A percentile compares a stretch with the other conserved stretches of the same genome.
Evolutionary conservation across 495 filamentous ascomycete genomes (phyloP).

Genomic region (Bacidia rubella): DNA sequence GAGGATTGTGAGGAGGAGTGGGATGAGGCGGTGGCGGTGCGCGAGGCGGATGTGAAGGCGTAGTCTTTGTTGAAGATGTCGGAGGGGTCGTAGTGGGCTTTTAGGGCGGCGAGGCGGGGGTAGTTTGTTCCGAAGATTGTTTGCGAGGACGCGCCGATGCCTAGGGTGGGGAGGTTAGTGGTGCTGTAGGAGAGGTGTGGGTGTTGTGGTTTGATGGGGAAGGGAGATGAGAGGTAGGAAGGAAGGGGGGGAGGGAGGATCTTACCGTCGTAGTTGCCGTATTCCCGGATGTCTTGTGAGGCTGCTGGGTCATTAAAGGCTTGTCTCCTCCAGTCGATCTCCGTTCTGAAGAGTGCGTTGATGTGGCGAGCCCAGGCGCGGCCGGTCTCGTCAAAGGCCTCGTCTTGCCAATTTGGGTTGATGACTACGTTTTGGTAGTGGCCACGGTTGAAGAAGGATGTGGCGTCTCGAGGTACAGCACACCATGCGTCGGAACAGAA

Average conservation of each 20-base stretch:
- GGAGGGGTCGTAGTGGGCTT: conserved; percentile 38
- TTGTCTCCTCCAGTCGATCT: conserved; percentile 10
- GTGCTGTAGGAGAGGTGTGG: not conserved
- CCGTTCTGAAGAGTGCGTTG: conserved; percentile 6
- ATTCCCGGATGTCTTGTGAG: conserved; percentile 6
- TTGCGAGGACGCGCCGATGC: not conserved
- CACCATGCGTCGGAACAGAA: conserved; percentile 8
- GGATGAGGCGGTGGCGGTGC: not conserved
- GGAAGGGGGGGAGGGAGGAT: not conserved
- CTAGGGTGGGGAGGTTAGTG: too few relatives aligned
- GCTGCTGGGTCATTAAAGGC: not conserved
- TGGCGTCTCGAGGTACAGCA: conserved; percentile 12
- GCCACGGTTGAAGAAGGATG: conserved; percentile 22
- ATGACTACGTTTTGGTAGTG: conserved; percentile 13
- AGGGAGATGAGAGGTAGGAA: not conserved
- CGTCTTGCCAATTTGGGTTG: conserved; percentile 11
- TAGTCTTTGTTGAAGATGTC: conserved; percentile 29
- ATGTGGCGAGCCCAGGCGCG: conserved; percentile 18
- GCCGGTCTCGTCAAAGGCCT: conserved; percentile 19
- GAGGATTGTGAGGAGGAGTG: not conserved
- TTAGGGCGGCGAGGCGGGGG: conserved; percentile 23
- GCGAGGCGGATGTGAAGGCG: not conserved
- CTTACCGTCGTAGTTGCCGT: conserved; percentile 11
- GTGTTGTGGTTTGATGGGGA: not conserved
- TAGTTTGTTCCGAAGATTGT: conserved; percentile 35